These are phyloP conservation scores for Westerdykella sp. DNA, from an alignment of 2,329 filamentous ascomycete genomes.

Conservation along the genomic window DNA sequence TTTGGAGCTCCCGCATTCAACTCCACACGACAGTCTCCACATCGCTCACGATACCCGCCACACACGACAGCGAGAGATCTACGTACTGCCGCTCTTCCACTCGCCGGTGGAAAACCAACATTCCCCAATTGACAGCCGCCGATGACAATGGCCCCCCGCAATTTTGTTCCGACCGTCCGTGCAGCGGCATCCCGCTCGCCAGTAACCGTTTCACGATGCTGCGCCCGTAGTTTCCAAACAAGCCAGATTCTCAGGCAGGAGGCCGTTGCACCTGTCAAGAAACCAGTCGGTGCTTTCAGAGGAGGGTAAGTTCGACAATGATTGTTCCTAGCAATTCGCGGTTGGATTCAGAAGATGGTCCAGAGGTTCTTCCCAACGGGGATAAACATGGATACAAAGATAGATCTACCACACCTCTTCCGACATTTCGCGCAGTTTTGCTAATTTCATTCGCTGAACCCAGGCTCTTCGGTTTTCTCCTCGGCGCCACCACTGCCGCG, in stretches of 20 bases:
- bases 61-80: not conserved
- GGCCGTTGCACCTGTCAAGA: constrained; percentile 47
- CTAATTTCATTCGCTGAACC: not conserved
- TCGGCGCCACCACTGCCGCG: constrained; percentile 74
- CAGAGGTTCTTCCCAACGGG: no score
- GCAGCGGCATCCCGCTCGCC: constrained; percentile 2
- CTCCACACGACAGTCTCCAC: not conserved
- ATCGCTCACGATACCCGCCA: not conserved
- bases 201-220: not conserved
- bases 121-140: not conserved
- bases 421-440: not conserved
- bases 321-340: no score
- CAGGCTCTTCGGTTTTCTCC: constrained; percentile 86
- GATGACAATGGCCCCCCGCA: constrained; percentile 34
- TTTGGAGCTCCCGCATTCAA: not conserved
- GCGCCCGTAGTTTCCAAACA: constrained; percentile 37
- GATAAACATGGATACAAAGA: no score
- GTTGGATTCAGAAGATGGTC: no score
- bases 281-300: constrained; percentile 64
- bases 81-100: no score
- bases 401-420: not conserved
- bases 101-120: not conserved
- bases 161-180: constrained; percentile 30
- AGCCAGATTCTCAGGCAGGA: constrained; percentile 28
- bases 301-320: constrained; percentile 55